These are phyloP conservation scores for Psilocybe tampanensis DNA, from an alignment of 768 basidiomycete genomes.

Conservation along the genomic window DNA sequence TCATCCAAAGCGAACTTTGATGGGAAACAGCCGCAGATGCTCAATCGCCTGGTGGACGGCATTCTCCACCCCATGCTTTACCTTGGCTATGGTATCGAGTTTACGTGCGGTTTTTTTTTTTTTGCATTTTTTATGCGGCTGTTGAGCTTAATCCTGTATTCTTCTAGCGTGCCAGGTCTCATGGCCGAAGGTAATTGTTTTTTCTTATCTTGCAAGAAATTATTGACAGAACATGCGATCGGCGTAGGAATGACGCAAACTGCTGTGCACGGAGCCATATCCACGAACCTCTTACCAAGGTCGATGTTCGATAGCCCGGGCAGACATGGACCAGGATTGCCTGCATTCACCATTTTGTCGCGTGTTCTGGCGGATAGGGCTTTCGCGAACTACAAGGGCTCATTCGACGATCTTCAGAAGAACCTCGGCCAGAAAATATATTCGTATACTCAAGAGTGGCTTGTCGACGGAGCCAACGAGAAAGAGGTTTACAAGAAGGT, in stretches of 20 bases:
- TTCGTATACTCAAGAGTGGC: slow-evolving; percentile 10
- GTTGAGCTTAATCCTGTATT: not conserved
- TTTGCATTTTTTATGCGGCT: not conserved
- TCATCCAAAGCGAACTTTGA: slow-evolving; percentile 10
- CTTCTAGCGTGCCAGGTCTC: slow-evolving; percentile 12
- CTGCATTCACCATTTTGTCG: slow-evolving; percentile 14
- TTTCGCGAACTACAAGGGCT: not conserved
- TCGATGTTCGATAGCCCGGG: not conserved
- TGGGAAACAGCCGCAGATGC: slow-evolving; percentile 12
- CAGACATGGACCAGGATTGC: not conserved
- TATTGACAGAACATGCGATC: not conserved
- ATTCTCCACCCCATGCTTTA: slow-evolving; percentile 17
- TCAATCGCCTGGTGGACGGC: slow-evolving; percentile 9
- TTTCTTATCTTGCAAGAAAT: not conserved
- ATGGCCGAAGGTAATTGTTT: slow-evolving; percentile 10
- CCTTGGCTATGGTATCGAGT: slow-evolving; percentile 16
- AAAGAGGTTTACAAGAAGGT: slow-evolving; percentile 13
- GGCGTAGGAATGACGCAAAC: slow-evolving; percentile 13
- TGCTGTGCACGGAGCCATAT: slow-evolving; percentile 6
- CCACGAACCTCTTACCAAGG: not conserved
- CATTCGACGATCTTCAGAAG: slow-evolving; percentile 6
- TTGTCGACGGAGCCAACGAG: slow-evolving; percentile 3
- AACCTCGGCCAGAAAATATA: slow-evolving; percentile 3
- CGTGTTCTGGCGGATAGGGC: slow-evolving; percentile 7
- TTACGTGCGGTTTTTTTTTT: too few species aligned